Percentiles rank a stretch among this genome's conserved stretches.
Conservation (phyloP, 2,329 filamentous ascomycete genomes). For the Eutypella sp. region DNA sequence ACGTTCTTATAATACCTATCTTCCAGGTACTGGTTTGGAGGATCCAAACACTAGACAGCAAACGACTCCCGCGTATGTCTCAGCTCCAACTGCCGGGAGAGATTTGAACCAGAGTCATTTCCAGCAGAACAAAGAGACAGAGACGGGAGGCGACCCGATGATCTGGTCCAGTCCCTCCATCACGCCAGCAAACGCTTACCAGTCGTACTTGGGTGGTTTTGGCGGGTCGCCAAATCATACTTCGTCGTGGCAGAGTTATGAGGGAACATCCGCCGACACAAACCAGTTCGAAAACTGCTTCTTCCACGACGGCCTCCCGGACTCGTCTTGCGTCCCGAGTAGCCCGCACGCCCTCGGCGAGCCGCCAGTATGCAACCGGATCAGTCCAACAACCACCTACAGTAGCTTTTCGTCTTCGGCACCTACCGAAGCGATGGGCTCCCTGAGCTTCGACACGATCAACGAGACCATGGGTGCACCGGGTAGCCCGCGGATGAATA, state of each 20-base stretch:
- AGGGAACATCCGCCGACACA: constrained; percentile 3
- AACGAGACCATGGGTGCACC: background rate
- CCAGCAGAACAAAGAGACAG: constrained; percentile 23
- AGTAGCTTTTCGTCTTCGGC: constrained; percentile 23
- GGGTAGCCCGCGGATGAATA: background rate
- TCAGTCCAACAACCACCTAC: constrained; percentile 10
- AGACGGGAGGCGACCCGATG: constrained; percentile 23
- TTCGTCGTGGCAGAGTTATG: constrained; percentile 16
- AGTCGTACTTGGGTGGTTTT: background rate
- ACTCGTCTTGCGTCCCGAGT: constrained; percentile 5
- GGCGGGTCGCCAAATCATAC: constrained; percentile 8
- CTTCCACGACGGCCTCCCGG: constrained; percentile 14
- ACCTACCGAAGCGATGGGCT: constrained; percentile 21
- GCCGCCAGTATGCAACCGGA: constrained; percentile 13
- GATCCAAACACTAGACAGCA: constrained; percentile 18
- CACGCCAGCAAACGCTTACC: constrained; percentile 19
- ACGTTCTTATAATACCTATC: constrained; percentile 12
- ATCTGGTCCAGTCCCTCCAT: constrained; percentile 15
- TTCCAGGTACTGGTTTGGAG: constrained; percentile 11
- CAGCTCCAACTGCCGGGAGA: constrained; percentile 21
- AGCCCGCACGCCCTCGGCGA: constrained; percentile 18
- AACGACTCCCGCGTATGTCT: constrained; percentile 25
- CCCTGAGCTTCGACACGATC: constrained; percentile 18
- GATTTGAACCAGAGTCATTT: constrained; percentile 22
- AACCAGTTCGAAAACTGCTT: constrained; percentile 10